A percentile compares a stretch with the other conserved stretches of the same genome.
Conservation (phyloP, 768 basidiomycete species). For the Lactifluus piperatus region DNA sequence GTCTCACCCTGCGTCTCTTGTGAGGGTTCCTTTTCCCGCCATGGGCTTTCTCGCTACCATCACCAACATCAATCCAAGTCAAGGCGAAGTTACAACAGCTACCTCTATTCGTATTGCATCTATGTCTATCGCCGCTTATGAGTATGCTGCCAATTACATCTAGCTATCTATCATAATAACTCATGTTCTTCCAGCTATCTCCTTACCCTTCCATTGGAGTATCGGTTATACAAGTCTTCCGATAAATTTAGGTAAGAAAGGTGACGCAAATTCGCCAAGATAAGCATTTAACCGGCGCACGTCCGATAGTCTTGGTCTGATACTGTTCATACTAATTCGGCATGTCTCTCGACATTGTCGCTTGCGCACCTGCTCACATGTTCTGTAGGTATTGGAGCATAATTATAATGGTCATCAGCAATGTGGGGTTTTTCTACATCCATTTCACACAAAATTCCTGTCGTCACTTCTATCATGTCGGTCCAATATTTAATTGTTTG, state of each 20-base stretch:
- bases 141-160: neutral
- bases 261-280: neutral
- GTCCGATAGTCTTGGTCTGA: neutral
- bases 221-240: neutral
- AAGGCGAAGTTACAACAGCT: neutral
- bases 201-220: neutral
- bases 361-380: too few species aligned
- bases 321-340: too few species aligned
- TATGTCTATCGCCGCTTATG: neutral
- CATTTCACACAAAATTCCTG: too few species aligned
- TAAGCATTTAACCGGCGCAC: neutral
- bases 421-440: neutral
- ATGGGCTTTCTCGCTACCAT: neutral
- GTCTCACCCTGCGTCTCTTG: too few species aligned
- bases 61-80: neutral
- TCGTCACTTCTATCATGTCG: too few species aligned
- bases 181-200: neutral
- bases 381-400: neutral
- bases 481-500: too few species aligned
- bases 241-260: neutral
- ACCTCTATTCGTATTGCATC: neutral
- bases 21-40: too few species aligned
- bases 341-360: too few species aligned
- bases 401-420: neutral
- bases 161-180: neutral